Conservation (phyloP, 768 basidiomycete species). For the Lactifluus piperatus region DNA sequence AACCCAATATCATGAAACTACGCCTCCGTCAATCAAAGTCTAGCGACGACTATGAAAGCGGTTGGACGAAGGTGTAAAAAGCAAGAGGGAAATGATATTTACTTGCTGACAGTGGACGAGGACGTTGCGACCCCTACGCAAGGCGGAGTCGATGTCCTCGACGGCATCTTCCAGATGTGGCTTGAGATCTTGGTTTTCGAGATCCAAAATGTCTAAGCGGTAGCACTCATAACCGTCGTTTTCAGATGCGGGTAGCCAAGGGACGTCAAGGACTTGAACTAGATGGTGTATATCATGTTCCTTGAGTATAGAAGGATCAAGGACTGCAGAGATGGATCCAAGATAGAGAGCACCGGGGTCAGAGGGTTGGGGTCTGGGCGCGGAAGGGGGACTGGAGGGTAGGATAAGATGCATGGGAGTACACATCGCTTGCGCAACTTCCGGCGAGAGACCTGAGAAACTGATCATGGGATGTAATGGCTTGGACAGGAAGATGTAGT, state of each 20-base stretch:
- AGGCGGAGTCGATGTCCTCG: conserved; percentile 51
- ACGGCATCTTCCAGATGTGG: conserved; percentile 65
- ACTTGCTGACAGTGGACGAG: conserved; percentile 83
- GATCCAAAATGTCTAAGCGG: conserved; percentile 61
- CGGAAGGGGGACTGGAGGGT: conserved; percentile 25
- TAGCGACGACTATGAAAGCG: conserved; percentile 3
- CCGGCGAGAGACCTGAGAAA: conserved; percentile 64
- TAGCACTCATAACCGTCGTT: conserved; percentile 39
- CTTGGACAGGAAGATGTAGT: conserved; percentile 3
- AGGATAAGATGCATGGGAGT: conserved; percentile 77
- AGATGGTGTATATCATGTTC: conserved; percentile 45
- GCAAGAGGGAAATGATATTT: conserved; percentile 21
- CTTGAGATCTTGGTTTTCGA: conserved; percentile 48
- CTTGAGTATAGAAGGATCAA: conserved; percentile 45
- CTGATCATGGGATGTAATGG: conserved; percentile 49
- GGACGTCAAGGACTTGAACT: conserved; percentile 59
- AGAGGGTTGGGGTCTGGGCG: conserved; percentile 18
- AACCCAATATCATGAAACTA: neutral
- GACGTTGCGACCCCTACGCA: conserved; percentile 53
- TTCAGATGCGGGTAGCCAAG: conserved; percentile 43
- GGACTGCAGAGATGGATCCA: conserved; percentile 53
- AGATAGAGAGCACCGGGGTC: conserved; percentile 53
- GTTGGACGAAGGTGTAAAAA: neutral
- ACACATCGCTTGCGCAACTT: conserved; percentile 78
- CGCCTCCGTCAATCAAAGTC: conserved; percentile 8